Evolutionary conservation across 495 filamentous ascomycete genomes (phyloP), one percentile per base, ranked within the genome.

Genomic region (Bathelium albidoporum): DNA sequence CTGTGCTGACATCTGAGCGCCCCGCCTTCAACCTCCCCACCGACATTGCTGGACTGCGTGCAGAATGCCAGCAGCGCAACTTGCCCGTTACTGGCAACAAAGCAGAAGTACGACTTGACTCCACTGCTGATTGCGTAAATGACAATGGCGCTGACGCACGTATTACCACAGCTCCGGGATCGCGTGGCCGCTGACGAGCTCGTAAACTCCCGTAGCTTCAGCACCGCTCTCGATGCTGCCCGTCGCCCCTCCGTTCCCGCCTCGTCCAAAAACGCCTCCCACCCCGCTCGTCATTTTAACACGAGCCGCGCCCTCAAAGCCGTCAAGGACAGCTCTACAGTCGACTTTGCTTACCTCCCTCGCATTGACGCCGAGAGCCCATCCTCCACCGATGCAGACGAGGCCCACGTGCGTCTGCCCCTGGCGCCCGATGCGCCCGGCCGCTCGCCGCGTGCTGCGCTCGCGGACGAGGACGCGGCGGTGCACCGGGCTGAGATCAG

Each of bases 261-360:
- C 32, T 32, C 61, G 36, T 45, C 58, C 58, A 49, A 32, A 32
- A 44, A 53, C 58, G 68, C 70, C 59, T 72, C 69, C 9, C 67
- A 41, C 32, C 68, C 75, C 20, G 67, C 73, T 69, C 83, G 82
- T 61, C 76, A 78, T 68, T 85, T 85, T 79, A 86, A 85, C 73
- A 83, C 81, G 66, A 80, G 77, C 67, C 82, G 81, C 62, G 70
- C 78, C 64, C 74, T 77, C 59, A 83, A 84, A 70, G 70, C 80
- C 62, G 73, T 80, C 63, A 76, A 79, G 65, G 84, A 87, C 76
- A 75, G 73, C 64, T 84, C 82, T 44, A 81, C 83, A 32, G 83
- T 87, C 60, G 85, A 87, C 76, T 84, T 86, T 65, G 79, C 79
- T 68, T 85, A 80, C 77, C 75, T 87, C 73, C 85, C 85, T 32